Conservation (phyloP, 306 rosid species). For the Casuarina equisetifolia region DNA sequence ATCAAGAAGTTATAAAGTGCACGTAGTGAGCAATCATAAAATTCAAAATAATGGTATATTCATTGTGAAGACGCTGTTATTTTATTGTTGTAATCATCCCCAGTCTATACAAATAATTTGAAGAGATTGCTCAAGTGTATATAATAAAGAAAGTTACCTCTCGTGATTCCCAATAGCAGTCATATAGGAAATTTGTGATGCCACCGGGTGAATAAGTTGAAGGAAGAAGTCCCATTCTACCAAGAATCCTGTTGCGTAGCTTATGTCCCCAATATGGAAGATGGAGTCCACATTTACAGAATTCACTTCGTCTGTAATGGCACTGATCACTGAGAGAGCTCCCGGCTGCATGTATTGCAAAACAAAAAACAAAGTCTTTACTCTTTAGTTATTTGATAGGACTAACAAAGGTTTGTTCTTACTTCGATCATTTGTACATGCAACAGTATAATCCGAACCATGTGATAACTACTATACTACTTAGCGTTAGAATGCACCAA, state of each 20-base stretch:
- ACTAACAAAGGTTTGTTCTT: background rate
- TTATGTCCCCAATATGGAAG: conserved; percentile 93
- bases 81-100: background rate
- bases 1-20: too few relatives aligned
- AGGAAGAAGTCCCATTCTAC: conserved; percentile 93
- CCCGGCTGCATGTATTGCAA: conserved; percentile 59
- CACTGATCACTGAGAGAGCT: conserved; percentile 65
- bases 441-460: too few relatives aligned
- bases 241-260: conserved; percentile 87
- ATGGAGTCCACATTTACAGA: conserved; percentile 52
- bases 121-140: background rate
- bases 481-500: background rate
- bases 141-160: conserved; percentile 43
- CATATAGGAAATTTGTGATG: conserved; percentile 78
- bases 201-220: conserved; percentile 56
- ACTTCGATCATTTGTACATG: background rate
- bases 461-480: too few relatives aligned
- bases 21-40: too few relatives aligned
- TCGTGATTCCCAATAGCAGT: conserved; percentile 92
- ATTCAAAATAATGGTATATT: background rate
- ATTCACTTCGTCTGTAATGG: conserved; percentile 46
- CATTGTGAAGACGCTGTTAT: background rate
- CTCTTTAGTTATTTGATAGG: background rate
- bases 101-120: background rate
- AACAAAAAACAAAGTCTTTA: too few relatives aligned